Percentiles rank a stretch among this genome's conserved stretches.
Conservation (phyloP, 495 filamentous ascomycete genomes). For the Achaetomiella virescens region DNA sequence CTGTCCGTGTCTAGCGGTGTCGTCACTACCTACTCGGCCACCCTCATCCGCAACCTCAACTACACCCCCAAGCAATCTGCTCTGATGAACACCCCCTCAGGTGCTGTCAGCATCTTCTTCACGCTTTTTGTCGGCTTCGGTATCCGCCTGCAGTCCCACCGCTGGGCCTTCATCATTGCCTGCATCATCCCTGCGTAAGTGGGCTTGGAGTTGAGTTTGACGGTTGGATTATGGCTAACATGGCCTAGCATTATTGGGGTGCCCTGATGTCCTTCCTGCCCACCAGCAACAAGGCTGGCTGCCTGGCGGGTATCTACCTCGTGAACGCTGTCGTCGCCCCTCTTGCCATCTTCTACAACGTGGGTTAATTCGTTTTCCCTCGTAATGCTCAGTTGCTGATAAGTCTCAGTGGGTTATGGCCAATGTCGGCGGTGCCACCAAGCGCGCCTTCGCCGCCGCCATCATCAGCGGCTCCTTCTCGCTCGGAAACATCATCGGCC, state of each 20-base stretch:
- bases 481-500: slow-evolving; percentile 61
- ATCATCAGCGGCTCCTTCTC: slow-evolving; percentile 54
- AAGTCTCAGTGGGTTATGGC: slow-evolving; percentile 29
- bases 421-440: slow-evolving; percentile 35
- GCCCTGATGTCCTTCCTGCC: slow-evolving; percentile 55
- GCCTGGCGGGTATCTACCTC: slow-evolving; percentile 59
- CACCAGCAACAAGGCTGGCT: slow-evolving; percentile 37
- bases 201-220: no score
- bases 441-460: slow-evolving; percentile 40
- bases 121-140: slow-evolving; percentile 47
- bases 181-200: slow-evolving; percentile 33
- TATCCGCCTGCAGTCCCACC: slow-evolving; percentile 29
- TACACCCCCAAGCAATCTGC: slow-evolving; percentile 49
- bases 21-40: slow-evolving; percentile 56
- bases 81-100: slow-evolving; percentile 55
- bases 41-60: slow-evolving; percentile 51
- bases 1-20: slow-evolving; percentile 53
- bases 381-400: not conserved
- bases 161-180: slow-evolving; percentile 31
- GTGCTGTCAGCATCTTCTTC: slow-evolving; percentile 49
- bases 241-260: slow-evolving; percentile 44
- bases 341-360: slow-evolving; percentile 39
- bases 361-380: not conserved
- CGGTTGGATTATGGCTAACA: not conserved
- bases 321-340: slow-evolving; percentile 54